Base-by-base conservation (phyloP, 805 yeast species). In the Yueomyces sinensis region DNA sequence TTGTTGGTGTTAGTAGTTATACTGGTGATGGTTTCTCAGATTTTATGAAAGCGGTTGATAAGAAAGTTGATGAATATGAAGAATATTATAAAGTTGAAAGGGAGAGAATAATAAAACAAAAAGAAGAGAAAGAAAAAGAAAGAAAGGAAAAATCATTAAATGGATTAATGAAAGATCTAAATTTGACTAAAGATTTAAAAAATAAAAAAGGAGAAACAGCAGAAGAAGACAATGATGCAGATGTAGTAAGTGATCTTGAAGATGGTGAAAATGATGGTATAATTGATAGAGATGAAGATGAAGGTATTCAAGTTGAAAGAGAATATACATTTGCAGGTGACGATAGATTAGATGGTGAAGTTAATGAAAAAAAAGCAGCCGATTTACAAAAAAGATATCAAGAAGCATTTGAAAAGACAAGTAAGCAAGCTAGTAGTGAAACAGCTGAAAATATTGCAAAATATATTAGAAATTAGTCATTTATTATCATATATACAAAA, bases 11-110 rank as follows among this genome's bases (percentile, higher is more conserved):
- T 13, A 83, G 95, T 30, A 75, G 96, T 31, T 81, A 74, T 50
- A 87, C 97, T 0, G 99, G 98, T 14, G 79, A 68, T 3, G 99
- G 99, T 0, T 82, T 91, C 52, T 95, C 86, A 51, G 94, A 86
- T 17, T 89, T 91, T 50, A 54, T 89, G 49, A 65, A 62, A n/a
- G 81, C 83, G 1, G 91, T 91, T 4, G 94, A 83, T 47, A 68
- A 71, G 39, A 91, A 91, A 59, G 86, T 78, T 32, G 82, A 76
- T 27, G 99, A 91, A 58, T 91, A 79, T 56, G 74, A 84, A 39
- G 74, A 75, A 39, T 87, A 66, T 47, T 91, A 91, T 56, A 74
- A 74, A 49, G 76, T 76, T 7, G 97, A 91, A 61, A 72, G 95
- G 51, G 95, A 89, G 39, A 65, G 81, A 47, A 74, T 89, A 13